Percentiles rank a stretch among this genome's conserved stretches.
phyloP scores from a whole-genome alignment of 805 yeast genomes.

The Yamadazyma sp. region DNA sequence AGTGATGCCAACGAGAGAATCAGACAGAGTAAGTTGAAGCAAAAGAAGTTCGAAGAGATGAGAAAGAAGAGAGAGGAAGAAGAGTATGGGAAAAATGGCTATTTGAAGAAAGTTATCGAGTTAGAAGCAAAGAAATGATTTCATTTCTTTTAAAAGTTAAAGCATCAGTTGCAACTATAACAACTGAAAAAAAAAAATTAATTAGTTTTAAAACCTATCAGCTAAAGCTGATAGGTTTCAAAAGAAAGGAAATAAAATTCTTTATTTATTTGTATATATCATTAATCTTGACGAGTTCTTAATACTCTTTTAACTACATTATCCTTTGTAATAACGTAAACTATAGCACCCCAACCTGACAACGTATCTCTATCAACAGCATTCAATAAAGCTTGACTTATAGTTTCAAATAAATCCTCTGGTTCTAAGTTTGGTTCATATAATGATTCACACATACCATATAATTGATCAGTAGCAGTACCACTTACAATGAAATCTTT shows the following conservation, averaged over 20 bases:
- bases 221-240: background rate
- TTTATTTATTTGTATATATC: too few species aligned
- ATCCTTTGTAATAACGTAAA: constrained; percentile 87
- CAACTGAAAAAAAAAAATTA: too few species aligned
- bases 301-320: constrained; percentile 83
- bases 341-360: constrained; percentile 98
- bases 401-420: constrained; percentile 93
- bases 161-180: too few species aligned
- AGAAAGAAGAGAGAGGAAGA: constrained; percentile 71
- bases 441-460: constrained; percentile 97
- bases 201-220: too few species aligned
- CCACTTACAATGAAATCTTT: constrained; percentile 94
- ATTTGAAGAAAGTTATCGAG: constrained; percentile 63
- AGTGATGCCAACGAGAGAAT: constrained; percentile 57
- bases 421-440: constrained; percentile 94
- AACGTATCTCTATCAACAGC: constrained; percentile 97
- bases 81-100: constrained; percentile 71
- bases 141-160: too few species aligned
- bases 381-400: constrained; percentile 86
- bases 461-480: constrained; percentile 93
- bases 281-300: constrained; percentile 92
- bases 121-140: constrained; percentile 20
- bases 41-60: constrained; percentile 50
- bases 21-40: constrained; percentile 52
- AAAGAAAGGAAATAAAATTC: too few species aligned